A percentile compares a stretch with the other conserved stretches of the same genome.
Conservation (phyloP, 352 stramenopile species). For the Pythium apleroticum region DNA sequence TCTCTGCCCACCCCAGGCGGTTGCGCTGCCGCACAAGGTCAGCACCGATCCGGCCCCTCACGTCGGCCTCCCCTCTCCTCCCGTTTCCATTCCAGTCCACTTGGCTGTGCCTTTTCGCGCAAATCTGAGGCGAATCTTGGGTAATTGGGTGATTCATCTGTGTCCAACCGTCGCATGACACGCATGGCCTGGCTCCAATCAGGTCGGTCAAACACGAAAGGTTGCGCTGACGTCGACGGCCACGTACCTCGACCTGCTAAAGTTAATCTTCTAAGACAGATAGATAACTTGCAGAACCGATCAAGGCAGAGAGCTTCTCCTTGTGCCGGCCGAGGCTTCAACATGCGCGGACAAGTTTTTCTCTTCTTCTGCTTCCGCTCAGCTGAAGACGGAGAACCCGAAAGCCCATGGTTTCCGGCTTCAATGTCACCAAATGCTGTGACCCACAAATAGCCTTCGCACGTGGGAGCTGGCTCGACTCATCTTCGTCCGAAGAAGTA, state of each 20-base stretch:
- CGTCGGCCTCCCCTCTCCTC: conserved; percentile 1
- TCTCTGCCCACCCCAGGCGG: conserved; percentile 15
- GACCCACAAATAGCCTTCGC: neutral
- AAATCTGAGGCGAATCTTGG: conserved; percentile 23
- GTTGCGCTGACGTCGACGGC: conserved; percentile 22
- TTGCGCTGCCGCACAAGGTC: neutral
- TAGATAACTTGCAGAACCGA: conserved; percentile 7
- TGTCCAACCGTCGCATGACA: conserved; percentile 26
- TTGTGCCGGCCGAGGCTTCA: neutral
- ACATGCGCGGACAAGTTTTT: neutral
- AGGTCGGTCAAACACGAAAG: conserved; percentile 19
- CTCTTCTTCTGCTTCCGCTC: conserved; percentile 3
- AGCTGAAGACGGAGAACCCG: neutral
- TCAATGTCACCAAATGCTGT: neutral
- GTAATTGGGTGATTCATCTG: conserved; percentile 22
- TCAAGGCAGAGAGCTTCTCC: neutral
- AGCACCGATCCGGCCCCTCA: conserved; percentile 4
- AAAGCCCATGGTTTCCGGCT: neutral
- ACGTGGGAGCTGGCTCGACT: neutral
- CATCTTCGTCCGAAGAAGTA: neutral
- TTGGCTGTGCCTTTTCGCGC: conserved; percentile 24
- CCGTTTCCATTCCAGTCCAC: neutral
- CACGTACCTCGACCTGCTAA: conserved; percentile 17
- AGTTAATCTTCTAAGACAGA: conserved; percentile 2
- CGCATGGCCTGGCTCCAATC: conserved; percentile 24